Base-by-base conservation (phyloP, 2,329 filamentous ascomycete species). In the Penicillium sclerotigenum region DNA sequence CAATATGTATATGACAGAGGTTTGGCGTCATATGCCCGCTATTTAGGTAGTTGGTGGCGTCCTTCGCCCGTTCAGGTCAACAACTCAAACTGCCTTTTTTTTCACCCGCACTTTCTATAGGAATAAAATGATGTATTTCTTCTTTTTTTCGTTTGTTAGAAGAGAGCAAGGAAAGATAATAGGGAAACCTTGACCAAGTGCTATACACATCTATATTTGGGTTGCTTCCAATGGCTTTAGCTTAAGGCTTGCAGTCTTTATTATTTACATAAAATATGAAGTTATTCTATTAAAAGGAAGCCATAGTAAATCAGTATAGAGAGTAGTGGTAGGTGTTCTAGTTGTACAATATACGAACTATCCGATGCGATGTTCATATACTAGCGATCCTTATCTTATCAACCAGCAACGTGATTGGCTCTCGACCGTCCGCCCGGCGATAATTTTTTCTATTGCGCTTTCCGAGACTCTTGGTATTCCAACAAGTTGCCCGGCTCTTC, bases 381-480 rank as follows among this genome's bases (percentile, higher is more conserved):
- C 24, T 14, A 18, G 26, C 5, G 4, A 33, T 47, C n/a, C 45
- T 54, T 54, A 54, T 54, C 52, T 54, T 54, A 54, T 54, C 52
- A 31, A 16, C 22, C 13, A 36, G 36, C 37, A 31, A 26, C 11
- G 4, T 59, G 54, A 34, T 37, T 46, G 40, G 33, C 6, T 31
- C 10, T 18, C 28, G 29, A 28, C 43, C 60, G 55, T 57, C 45
- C 57, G 47, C 45, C 55, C 38, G 40, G 56, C 60, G 52, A 63
- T 53, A 63, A 63, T 63, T 65, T 66, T 66, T 65, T 62, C 60
- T 62, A 51, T 46, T 53, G 40, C 48, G 42, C 40, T 48, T 54
- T 53, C 46, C 29, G 20, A 42, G 45, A 37, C 11, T 29, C 34
- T 37, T 33, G 22, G 37, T 34, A 45, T 24, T 31, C 8, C 16